Percentiles rank a stretch among this genome's conserved stretches.
phyloP scores from a whole-genome alignment of 1,284 basidiomycete species.

The Cryptococcus deneoformans region DNA sequence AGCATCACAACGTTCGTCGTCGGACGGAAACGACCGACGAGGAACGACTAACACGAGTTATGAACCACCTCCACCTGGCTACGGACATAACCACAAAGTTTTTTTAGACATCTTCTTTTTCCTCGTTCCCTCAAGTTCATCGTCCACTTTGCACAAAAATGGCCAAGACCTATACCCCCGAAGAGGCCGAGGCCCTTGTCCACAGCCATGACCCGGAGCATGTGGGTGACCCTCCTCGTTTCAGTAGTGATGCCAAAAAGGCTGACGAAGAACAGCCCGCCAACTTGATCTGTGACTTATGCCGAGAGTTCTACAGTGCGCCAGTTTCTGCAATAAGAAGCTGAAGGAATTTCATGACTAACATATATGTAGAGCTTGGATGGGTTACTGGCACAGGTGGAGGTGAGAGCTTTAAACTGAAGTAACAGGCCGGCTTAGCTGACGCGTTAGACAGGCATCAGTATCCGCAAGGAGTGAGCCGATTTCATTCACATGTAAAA shows the following conservation, averaged over 20 bases:
- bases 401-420: slow-evolving; percentile 15
- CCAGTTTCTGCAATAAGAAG: background rate
- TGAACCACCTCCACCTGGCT: background rate
- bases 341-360: slow-evolving; percentile 13
- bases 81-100: background rate
- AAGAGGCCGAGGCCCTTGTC: slow-evolving; percentile 46
- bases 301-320: slow-evolving; percentile 53
- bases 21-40: background rate
- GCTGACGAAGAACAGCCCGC: slow-evolving; percentile 59
- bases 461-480: slow-evolving; percentile 62
- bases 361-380: slow-evolving; percentile 58
- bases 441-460: slow-evolving; percentile 54
- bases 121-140: background rate
- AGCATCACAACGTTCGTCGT: slow-evolving; percentile 5
- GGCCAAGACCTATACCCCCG: slow-evolving; percentile 8
- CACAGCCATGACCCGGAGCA: slow-evolving; percentile 51
- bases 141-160: background rate
- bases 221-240: slow-evolving; percentile 25
- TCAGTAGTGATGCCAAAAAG: background rate
- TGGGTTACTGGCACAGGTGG: slow-evolving; percentile 61
- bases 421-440: background rate
- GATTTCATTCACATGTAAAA: slow-evolving; percentile 21
- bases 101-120: background rate
- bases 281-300: slow-evolving; percentile 74
- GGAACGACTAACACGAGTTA: background rate